Evolutionary conservation across 1,284 basidiomycete genomes (phyloP).

Genomic region (Ustilago shanxiensis): DNA sequence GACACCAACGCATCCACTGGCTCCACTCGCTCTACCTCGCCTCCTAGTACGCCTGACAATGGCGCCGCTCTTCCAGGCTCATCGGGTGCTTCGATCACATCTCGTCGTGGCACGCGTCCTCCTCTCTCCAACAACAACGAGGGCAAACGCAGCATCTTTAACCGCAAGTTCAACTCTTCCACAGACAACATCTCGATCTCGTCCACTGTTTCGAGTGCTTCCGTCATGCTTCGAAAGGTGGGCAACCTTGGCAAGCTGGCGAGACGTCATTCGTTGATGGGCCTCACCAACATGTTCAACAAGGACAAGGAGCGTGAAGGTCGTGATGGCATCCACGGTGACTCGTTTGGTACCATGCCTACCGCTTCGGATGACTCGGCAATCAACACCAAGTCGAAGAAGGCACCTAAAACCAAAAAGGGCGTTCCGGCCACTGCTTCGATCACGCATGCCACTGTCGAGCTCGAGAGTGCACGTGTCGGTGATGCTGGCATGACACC

Average conservation of each 20-base stretch:
- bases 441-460: slow-evolving; percentile 86
- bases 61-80: slow-evolving; percentile 49
- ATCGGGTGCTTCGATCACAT: slow-evolving; percentile 64
- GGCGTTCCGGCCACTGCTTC: slow-evolving; percentile 79
- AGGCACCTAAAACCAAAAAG: slow-evolving; percentile 73
- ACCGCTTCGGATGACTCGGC: slow-evolving; percentile 71
- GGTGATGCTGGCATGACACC: slow-evolving; percentile 85
- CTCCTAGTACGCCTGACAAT: slow-evolving; percentile 62
- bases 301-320: slow-evolving; percentile 77
- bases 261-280: slow-evolving; percentile 86
- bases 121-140: slow-evolving; percentile 55
- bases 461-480: slow-evolving; percentile 78
- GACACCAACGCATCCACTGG: slow-evolving; percentile 63
- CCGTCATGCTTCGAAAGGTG: slow-evolving; percentile 96
- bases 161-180: slow-evolving; percentile 88
- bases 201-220: slow-evolving; percentile 95
- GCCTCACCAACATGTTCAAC: slow-evolving; percentile 85
- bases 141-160: slow-evolving; percentile 78
- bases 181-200: slow-evolving; percentile 97
- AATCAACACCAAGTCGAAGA: slow-evolving; percentile 60
- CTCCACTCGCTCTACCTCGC: slow-evolving; percentile 62
- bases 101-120: slow-evolving; percentile 57
- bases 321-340: slow-evolving; percentile 72
- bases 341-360: slow-evolving; percentile 73
- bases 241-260: slow-evolving; percentile 93